These are phyloP conservation scores for Mycosphaerella sp. DNA, from an alignment of 2,329 filamentous ascomycete genomes.

Conservation along the genomic window DNA sequence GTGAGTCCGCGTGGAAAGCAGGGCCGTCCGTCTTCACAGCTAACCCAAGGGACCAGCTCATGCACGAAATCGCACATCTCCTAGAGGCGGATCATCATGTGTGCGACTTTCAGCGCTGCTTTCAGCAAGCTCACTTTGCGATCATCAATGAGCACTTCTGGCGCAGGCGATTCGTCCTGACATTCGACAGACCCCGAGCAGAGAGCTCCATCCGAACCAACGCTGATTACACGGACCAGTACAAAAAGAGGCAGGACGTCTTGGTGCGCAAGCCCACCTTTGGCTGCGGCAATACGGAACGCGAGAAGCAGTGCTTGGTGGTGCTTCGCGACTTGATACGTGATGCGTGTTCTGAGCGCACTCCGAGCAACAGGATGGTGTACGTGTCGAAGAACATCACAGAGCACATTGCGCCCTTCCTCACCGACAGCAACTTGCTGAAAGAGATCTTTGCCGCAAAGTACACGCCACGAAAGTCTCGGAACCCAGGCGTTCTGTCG, in stretches of 20 bases:
- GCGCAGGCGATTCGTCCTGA: slow-evolving; percentile 39
- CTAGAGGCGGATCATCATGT: slow-evolving; percentile 42
- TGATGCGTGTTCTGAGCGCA: slow-evolving; percentile 6
- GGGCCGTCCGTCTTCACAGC: not conserved
- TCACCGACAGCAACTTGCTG: slow-evolving; percentile 6
- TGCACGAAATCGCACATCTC: slow-evolving; percentile 35
- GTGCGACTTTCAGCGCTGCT: slow-evolving; percentile 36
- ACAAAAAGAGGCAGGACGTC: slow-evolving; percentile 30
- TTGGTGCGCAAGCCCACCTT: slow-evolving; percentile 28
- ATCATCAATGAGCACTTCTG: slow-evolving; percentile 44
- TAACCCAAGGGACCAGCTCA: slow-evolving; percentile 31
- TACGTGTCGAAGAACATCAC: slow-evolving; percentile 3
- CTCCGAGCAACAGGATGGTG: not conserved
- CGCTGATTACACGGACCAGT: slow-evolving; percentile 34
- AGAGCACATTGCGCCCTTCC: not conserved
- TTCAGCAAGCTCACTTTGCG: slow-evolving; percentile 35
- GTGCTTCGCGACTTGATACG: slow-evolving; percentile 39
- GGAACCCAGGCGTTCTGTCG: not conserved
- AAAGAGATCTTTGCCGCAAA: slow-evolving; percentile 1
- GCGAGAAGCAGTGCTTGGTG: slow-evolving; percentile 34
- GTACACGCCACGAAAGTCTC: not conserved
- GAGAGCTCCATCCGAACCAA: slow-evolving; percentile 17
- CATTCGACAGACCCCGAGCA: slow-evolving; percentile 36
- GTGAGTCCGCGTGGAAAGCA: slow-evolving; percentile 9
- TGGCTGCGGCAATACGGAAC: slow-evolving; percentile 18